Evolutionary conservation across 345 rosid species (phyloP).

Genomic region (Limnanthes douglasii): DNA sequence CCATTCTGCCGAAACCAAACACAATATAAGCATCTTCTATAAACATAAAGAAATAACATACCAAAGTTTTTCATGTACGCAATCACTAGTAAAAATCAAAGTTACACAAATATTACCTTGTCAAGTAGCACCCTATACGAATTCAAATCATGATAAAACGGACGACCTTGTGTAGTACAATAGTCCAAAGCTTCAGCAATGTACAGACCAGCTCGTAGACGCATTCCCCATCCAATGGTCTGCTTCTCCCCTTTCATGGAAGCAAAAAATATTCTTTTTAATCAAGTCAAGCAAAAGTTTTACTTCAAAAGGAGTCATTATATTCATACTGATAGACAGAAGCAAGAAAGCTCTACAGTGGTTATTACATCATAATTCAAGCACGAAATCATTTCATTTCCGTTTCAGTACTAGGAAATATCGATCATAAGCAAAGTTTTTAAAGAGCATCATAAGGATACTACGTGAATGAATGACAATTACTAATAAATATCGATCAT

Average conservation of each 20-base stretch:
- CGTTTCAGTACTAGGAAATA: background rate
- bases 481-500: background rate
- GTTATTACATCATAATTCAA: constrained; percentile 1
- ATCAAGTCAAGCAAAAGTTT: background rate
- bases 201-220: constrained; percentile 76
- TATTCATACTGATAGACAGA: constrained; percentile 2
- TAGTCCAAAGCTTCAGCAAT: constrained; percentile 92
- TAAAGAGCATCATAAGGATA: background rate
- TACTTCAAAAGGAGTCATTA: background rate
- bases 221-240: constrained; percentile 94
- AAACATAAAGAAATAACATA: background rate
- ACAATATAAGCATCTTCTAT: background rate
- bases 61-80: background rate
- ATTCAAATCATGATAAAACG: constrained; percentile 90
- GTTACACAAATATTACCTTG: constrained; percentile 37
- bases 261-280: constrained; percentile 2
- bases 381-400: background rate
- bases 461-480: background rate
- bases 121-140: constrained; percentile 96
- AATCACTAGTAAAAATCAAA: background rate
- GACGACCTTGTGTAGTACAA: constrained; percentile 64
- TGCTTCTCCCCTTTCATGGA: constrained; percentile 75
- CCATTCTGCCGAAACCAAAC: constrained; percentile 50
- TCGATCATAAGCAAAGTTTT: background rate
- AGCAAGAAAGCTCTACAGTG: background rate